Base-by-base conservation (phyloP, 1,139 yeast genomes). In the Groenewaldozyma auringiensis region DNA sequence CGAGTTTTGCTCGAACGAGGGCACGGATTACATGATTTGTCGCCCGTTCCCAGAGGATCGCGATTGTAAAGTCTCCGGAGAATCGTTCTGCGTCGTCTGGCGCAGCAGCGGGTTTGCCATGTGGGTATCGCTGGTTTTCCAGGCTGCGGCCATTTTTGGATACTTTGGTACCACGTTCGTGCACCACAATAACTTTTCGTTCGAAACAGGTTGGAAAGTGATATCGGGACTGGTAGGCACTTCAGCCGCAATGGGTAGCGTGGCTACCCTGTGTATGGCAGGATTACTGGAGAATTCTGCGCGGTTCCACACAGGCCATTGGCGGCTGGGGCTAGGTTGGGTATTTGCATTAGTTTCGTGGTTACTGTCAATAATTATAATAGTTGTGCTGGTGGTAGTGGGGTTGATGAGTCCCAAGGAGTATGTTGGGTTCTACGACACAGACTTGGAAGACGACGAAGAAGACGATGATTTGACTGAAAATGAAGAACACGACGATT, bases 121-220 rank as follows among this genome's bases (percentile, higher is more conserved):
- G 54, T 53, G 55, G 56, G 40, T 51, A 20, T 43, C 56, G 13
- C 31, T 53, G n/a, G 56, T 54, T 4, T 47, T 57, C 39, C 56
- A 57, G 40, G 46, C 52, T 8, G 55, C 52, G 3, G 43, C 50
- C 3, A 40, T 48, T 22, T 48, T 56, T 20, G 50, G 54, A n/a
- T 51, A 45, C 22, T 45, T 52, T 25, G 51, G 47, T 29, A 49
- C 53, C 13, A 34, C 50, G 33, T 45, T 22, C 17, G 53, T 48
- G 21, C 38, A 35, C 16, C 38, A 35, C n/a, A 50, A 45, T 31
- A 44, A 46, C 6, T 48, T 44, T 46, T 43, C 50, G 4, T 32
- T 37, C 6, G 51, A 47, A 32, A 43, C 51, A 4, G 54, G 54
- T 11, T 55, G 56, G 56, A 53, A 44, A 35, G 44, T 55, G n/a